These are phyloP conservation scores for Amaranthus palmeri DNA, from an alignment of 148 eudicot genomes.

Conservation along the genomic window DNA sequence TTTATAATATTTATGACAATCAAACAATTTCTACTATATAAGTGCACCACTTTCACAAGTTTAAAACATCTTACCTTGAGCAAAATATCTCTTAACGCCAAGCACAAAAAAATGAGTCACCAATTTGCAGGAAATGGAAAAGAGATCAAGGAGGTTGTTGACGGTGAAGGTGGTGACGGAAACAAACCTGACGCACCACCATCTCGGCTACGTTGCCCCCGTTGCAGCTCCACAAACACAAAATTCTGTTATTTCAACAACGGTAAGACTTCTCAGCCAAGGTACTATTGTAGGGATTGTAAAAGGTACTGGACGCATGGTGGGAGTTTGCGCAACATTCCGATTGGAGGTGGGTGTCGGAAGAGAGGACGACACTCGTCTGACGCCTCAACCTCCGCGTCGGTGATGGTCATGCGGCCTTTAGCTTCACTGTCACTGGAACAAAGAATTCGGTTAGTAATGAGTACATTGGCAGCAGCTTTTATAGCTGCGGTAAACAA, in stretches of 20 bases:
- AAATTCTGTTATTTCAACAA: conserved; percentile 51
- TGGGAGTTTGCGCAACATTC: conserved; percentile 44
- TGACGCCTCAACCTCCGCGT: neutral
- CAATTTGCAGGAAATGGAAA: neutral
- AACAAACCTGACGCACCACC: conserved; percentile 25
- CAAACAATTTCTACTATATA: neutral
- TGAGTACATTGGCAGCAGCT: neutral
- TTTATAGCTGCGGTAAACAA: neutral
- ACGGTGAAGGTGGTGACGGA: neutral
- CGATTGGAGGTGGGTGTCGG: conserved; percentile 45
- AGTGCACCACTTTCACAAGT: neutral
- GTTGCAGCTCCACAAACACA: conserved; percentile 41
- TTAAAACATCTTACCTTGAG: neutral
- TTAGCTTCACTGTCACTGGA: neutral
- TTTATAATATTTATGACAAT: too few species aligned
- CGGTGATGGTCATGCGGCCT: neutral
- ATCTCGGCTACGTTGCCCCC: conserved; percentile 33
- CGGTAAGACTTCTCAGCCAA: conserved; percentile 40
- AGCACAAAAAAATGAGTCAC: conserved; percentile 1
- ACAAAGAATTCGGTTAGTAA: too few species aligned
- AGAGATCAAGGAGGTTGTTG: neutral
- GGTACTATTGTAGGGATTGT: conserved; percentile 44
- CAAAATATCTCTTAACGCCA: conserved; percentile 9
- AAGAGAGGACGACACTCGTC: conserved; percentile 34
- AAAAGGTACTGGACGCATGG: conserved; percentile 54